A percentile compares a stretch with the other conserved stretches of the same genome.
phyloP scores from a whole-genome alignment of 495 filamentous ascomycete genomes.

The Penicillium riverlandense region DNA sequence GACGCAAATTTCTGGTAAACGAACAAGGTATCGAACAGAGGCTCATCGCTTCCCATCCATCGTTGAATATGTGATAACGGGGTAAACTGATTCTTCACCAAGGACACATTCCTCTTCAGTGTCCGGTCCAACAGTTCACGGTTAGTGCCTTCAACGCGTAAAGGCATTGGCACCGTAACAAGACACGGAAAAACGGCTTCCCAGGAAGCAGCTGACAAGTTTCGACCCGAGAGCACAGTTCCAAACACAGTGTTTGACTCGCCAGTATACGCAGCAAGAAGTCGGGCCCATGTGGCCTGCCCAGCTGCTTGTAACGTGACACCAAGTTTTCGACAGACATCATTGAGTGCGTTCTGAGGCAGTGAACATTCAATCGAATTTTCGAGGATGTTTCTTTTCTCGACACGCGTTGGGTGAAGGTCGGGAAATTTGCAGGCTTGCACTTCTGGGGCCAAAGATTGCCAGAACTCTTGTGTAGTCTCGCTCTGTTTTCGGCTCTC shows the following conservation, averaged over 20 bases:
- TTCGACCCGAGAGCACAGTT: conserved; percentile 64
- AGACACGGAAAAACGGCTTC: conserved; percentile 63
- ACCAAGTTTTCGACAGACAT: conserved; percentile 40
- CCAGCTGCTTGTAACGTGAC: conserved; percentile 64
- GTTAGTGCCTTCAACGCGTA: conserved; percentile 43
- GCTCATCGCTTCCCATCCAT: conserved; percentile 51
- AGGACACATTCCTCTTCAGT: conserved; percentile 50
- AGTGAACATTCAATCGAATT: conserved; percentile 30
- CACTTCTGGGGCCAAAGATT: conserved; percentile 38
- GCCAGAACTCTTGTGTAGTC: conserved; percentile 53
- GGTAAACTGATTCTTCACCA: conserved; percentile 62
- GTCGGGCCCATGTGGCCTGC: conserved; percentile 66
- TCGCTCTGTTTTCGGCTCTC: conserved; percentile 24
- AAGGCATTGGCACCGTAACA: conserved; percentile 60
- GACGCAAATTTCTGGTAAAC: conserved; percentile 60
- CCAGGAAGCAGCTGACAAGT: conserved; percentile 41
- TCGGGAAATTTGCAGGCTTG: conserved; percentile 60
- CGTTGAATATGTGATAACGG: conserved; percentile 61
- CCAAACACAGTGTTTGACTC: conserved; percentile 64
- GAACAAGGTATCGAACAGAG: conserved; percentile 72
- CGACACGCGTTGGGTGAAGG: conserved; percentile 52
- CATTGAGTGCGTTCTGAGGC: conserved; percentile 39
- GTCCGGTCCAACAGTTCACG: conserved; percentile 46
- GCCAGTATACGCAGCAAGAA: conserved; percentile 66
- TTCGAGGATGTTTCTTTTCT: conserved; percentile 25